Base-by-base conservation (phyloP, 305 asterid species). In the Fraxinus xanthoxyloides region DNA sequence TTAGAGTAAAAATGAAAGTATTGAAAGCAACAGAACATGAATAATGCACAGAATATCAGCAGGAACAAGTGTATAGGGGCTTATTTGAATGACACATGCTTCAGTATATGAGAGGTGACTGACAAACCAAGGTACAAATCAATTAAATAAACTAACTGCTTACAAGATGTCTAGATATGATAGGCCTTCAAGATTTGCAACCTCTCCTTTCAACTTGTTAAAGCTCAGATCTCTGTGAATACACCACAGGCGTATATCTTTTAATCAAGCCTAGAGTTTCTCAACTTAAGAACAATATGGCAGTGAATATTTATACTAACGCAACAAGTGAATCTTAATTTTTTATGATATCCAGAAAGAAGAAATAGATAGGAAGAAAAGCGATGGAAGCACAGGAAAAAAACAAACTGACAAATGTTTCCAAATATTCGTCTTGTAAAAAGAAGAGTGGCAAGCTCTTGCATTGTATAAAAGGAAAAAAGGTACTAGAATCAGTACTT, bases 191-290 rank as follows among this genome's bases (percentile, higher is more conserved):
- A 38, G 9, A 38, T 38, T 7, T 9, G 92, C 91, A 77, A 91
- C 79, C 73, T 36, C 80, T 77, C 97, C 95, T 73, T 86, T 85
- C 76, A 91, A 85, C 15, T 85, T 91, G 88, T 92, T 92, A 69
- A 92, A 89, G 78, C 97, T 91, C 72, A 92, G 83, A 82, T 90
- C 95, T 75, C 93, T 91, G 85, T 40, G 79, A 78, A 76, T 61
- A 51, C 40, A 80, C 31, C 77, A 63, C 15, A 72, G 2, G 12
- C 26, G 30, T 17, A 4, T 70, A 61, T 12, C 32, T 40, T 26
- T 56, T 30, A 8, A 83, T 0, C 80, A 12, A 65, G 8, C 35
- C 4, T 2, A 26, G 0, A 65, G 0, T 3, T 65, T 28, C 19
- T 65, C 73, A 73, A 23, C 36, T 31, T 7, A 1, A 10, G 7